Evolutionary conservation across 2,329 filamentous ascomycete genomes (phyloP), one percentile per base, ranked within the genome.

Genomic region (Fusarium nelsonii): DNA sequence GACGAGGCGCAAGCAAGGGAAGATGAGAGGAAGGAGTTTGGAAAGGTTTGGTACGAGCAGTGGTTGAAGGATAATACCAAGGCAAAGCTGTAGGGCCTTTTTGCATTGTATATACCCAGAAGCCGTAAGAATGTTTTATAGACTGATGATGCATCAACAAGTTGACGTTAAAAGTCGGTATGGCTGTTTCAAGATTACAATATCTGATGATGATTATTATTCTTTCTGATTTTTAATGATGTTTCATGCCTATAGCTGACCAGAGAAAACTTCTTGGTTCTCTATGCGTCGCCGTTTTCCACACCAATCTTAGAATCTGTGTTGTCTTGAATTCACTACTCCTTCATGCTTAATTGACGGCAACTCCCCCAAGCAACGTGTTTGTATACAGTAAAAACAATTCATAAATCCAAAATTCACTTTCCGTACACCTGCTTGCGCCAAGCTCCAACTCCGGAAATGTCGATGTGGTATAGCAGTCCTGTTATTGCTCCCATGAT

Each of bases 1-100:
- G 81, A 82, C 45, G 78, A 78, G 12, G 68, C 77, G 52, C 75
- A 78, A 65, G 76, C 78, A 68, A 78, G 74, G 49, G 83, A 82
- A 61, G 77, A 78, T 5, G 81, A 81, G 70, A 79, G 82, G 53
- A 74, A 78, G 72, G 82, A 81, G 73, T 83, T 80, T 65, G 80
- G 80, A 44, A 80, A 76, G 74, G 79, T 81, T 70, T 84, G 87
- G 53, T 81, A 82, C 63, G 80, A 83, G 70, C 84, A 85, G 80
- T 84, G 84, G 80, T 74, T 80, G 48, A 79, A 79, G 63, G 80
- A 79, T 37, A 41, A 79, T 37, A 41, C 75, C 58, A 79, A 79
- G 58, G 73, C 81, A 23, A 83, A 81, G 77, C 56, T 82, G 52
- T 82, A 72, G 56, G 14, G 18, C 14, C 2, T 11, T 16, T 51